These are phyloP conservation scores for Thermothelomyces thermophilus DNA, from an alignment of 2,329 filamentous ascomycete species.

Conservation along the genomic window DNA sequence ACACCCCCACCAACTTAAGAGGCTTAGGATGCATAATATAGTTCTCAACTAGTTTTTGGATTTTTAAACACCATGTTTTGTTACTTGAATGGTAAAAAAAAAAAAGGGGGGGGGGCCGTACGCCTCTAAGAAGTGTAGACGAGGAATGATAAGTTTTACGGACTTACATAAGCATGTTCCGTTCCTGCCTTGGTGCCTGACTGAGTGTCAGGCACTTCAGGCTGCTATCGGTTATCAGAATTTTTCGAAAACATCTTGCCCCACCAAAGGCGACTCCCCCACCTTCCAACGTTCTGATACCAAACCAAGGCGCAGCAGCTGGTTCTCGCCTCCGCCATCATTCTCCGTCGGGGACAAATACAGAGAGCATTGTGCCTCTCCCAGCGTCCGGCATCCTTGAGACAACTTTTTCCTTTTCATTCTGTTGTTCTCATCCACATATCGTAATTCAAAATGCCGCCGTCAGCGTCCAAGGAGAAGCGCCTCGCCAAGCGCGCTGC, in stretches of 20 bases:
- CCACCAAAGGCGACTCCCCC: conserved; percentile 24
- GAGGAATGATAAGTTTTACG: too few species aligned
- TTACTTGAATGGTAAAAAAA: too few species aligned
- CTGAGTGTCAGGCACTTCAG: too few species aligned
- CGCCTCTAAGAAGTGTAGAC: too few species aligned
- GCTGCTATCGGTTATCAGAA: conserved; percentile 27
- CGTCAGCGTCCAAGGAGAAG: conserved; percentile 63
- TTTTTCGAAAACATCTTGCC: conserved; percentile 25
- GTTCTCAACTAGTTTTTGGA: too few species aligned
- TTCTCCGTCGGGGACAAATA: conserved; percentile 13
- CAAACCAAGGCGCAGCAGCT: conserved; percentile 22
- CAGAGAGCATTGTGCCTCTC: conserved; percentile 10
- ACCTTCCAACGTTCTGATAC: conserved; percentile 16
- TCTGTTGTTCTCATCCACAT: conserved; percentile 27
- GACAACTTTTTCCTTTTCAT: background rate
- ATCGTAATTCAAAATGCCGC: conserved; percentile 43
- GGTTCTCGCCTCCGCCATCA: conserved; percentile 18
- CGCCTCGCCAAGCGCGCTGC: conserved; percentile 64
- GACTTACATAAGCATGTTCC: too few species aligned
- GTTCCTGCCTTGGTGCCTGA: conserved; percentile 25
- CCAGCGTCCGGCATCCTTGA: conserved; percentile 8
- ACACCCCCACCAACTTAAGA: too few species aligned
- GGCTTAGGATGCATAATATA: too few species aligned
- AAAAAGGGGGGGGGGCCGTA: too few species aligned
- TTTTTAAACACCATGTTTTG: too few species aligned